phyloP scores from a whole-genome alignment of 129 eudicot species.

The Heracleum sosnowskyi region DNA sequence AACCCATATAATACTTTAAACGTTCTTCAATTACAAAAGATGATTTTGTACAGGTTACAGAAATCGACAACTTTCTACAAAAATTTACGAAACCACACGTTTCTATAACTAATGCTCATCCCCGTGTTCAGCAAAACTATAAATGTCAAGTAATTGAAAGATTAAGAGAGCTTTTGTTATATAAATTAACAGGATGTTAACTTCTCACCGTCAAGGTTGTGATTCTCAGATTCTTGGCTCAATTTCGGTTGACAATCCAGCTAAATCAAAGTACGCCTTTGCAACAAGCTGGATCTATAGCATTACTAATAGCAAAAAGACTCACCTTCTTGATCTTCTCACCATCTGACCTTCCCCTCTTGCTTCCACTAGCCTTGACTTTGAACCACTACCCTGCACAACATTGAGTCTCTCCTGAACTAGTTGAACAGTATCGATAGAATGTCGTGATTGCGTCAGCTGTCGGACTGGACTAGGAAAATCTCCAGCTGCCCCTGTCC shows the following conservation, averaged over 20 bases:
- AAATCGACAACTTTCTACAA: conserved; percentile 37
- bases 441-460: conserved; percentile 36
- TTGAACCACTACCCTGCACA: conserved; percentile 47
- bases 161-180: background rate
- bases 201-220: conserved; percentile 16
- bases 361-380: conserved; percentile 39
- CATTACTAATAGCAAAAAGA: conserved; percentile 2
- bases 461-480: conserved; percentile 26
- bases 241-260: background rate
- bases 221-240: conserved; percentile 13
- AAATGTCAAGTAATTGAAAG: conserved; percentile 1
- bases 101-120: conserved; percentile 12
- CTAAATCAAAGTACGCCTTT: background rate
- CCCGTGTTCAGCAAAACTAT: conserved; percentile 11
- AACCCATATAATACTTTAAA: background rate
- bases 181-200: conserved; percentile 40
- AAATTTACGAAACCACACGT: conserved; percentile 24
- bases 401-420: conserved; percentile 23
- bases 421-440: conserved; percentile 39
- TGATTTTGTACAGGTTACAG: conserved; percentile 42
- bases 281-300: background rate
- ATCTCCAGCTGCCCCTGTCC: conserved; percentile 25
- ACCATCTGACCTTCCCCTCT: conserved; percentile 36
- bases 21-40: conserved; percentile 24
- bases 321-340: conserved; percentile 62